Conservation (phyloP, 2,329 filamentous ascomycete genomes). For the Neopestalotiopsis sp. region DNA sequence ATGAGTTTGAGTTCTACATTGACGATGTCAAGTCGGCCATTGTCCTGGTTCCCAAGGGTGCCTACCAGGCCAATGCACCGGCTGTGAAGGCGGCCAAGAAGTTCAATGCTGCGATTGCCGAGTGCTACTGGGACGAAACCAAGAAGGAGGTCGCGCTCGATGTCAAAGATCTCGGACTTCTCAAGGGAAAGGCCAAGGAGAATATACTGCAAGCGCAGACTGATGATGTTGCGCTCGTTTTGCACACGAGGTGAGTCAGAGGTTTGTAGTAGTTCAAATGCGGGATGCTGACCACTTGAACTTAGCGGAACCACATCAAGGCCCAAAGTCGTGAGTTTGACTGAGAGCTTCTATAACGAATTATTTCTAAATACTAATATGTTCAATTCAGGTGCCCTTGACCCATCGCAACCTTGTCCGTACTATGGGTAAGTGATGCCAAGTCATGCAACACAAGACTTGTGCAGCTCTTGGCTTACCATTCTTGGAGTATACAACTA, state of each 20-base stretch:
- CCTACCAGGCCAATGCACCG: conserved; percentile 68
- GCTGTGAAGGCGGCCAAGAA: conserved; percentile 79
- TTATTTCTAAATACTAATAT: conserved; percentile 1
- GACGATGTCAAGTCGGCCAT: conserved; percentile 83
- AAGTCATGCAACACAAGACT: conserved; percentile 2
- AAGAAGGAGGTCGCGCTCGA: conserved; percentile 74
- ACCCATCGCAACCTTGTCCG: conserved; percentile 81
- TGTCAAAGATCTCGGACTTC: conserved; percentile 76
- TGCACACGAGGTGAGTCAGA: conserved; percentile 69
- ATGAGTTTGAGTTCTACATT: conserved; percentile 92
- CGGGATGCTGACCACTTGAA: conserved; percentile 29
- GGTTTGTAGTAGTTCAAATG: conserved; percentile 7
- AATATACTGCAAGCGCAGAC: conserved; percentile 59
- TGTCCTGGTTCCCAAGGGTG: conserved; percentile 76
- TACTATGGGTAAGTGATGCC: conserved; percentile 69
- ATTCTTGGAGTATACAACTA: conserved; percentile 5
- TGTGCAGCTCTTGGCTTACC: conserved; percentile 12
- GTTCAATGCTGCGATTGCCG: conserved; percentile 84
- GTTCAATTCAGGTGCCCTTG: conserved; percentile 65
- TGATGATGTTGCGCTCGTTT: conserved; percentile 81
- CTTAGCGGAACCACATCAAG: conserved; percentile 78
- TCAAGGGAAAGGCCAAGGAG: conserved; percentile 51
- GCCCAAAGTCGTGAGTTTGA: conserved; percentile 73
- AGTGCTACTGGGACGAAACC: conserved; percentile 78
- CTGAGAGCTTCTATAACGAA: neutral